Percentiles rank a stretch among this genome's conserved stretches.
phyloP scores from a whole-genome alignment of 1,284 basidiomycete species.

The Trichosporon ovoides region DNA sequence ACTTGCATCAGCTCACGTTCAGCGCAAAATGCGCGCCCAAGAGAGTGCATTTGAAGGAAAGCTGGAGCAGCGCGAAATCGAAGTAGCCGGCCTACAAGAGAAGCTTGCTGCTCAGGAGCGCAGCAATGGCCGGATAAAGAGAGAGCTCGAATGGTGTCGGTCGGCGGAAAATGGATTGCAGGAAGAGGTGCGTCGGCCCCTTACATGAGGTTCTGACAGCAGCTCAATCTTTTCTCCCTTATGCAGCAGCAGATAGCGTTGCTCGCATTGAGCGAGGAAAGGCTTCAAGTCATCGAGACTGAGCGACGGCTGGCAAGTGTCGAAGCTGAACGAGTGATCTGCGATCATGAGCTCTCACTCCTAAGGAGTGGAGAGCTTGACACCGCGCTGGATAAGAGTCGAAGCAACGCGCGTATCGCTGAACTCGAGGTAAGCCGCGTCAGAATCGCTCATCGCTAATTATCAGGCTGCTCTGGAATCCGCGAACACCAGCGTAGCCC shows the following conservation, averaged over 20 bases:
- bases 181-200: constrained; percentile 31
- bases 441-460: background rate
- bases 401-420: constrained; percentile 21
- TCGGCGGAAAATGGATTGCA: constrained; percentile 31
- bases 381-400: constrained; percentile 24
- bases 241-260: constrained; percentile 37
- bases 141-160: constrained; percentile 24
- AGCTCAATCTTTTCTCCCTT: constrained; percentile 35
- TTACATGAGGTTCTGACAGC: background rate
- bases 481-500: constrained; percentile 31
- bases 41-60: background rate
- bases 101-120: background rate
- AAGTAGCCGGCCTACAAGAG: background rate
- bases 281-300: constrained; percentile 36
- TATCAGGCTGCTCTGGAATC: constrained; percentile 21
- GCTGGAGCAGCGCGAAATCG: background rate
- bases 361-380: constrained; percentile 36
- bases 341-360: constrained; percentile 40
- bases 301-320: constrained; percentile 32
- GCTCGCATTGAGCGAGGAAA: constrained; percentile 36
- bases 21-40: constrained; percentile 27
- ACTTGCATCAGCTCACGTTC: background rate
- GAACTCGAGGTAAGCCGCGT: constrained; percentile 32
- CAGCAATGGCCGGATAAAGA: constrained; percentile 4
- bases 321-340: constrained; percentile 33